phyloP scores from a whole-genome alignment of 2,329 filamentous ascomycete species.

The Fusarium sp. region DNA sequence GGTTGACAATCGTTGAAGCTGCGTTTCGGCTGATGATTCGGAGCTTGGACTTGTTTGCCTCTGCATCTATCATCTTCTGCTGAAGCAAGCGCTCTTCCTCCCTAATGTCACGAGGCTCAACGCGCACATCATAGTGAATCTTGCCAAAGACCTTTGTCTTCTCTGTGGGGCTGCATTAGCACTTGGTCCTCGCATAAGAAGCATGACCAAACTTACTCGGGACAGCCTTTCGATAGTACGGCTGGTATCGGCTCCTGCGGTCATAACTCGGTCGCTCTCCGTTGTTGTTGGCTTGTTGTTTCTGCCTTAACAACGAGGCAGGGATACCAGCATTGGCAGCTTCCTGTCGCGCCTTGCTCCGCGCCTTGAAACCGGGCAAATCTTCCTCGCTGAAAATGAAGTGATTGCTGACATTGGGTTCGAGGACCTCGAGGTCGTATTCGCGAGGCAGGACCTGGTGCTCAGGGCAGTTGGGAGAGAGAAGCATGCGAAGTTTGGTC shows the following conservation, averaged over 20 bases:
- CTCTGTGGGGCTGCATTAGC: slow-evolving; percentile 65
- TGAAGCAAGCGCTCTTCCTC: slow-evolving; percentile 75
- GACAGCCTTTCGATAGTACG: slow-evolving; percentile 78
- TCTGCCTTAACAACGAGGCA: slow-evolving; percentile 64
- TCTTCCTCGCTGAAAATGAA: slow-evolving; percentile 96
- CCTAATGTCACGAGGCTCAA: slow-evolving; percentile 77
- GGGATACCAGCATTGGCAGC: slow-evolving; percentile 71
- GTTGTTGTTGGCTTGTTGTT: slow-evolving; percentile 46
- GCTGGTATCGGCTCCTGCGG: slow-evolving; percentile 62
- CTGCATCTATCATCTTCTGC: slow-evolving; percentile 66
- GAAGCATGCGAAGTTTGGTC: slow-evolving; percentile 70
- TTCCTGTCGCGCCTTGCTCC: slow-evolving; percentile 67
- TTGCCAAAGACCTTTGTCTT: slow-evolving; percentile 81
- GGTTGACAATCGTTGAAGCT: slow-evolving; percentile 68
- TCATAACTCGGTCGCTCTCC: slow-evolving; percentile 62
- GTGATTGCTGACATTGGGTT: slow-evolving; percentile 79
- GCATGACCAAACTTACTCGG: slow-evolving; percentile 70
- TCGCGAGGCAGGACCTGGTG: slow-evolving; percentile 87
- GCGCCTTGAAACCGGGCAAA: slow-evolving; percentile 68
- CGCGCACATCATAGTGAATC: slow-evolving; percentile 81
- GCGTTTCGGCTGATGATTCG: slow-evolving; percentile 64
- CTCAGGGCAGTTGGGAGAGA: slow-evolving; percentile 72
- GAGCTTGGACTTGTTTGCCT: slow-evolving; percentile 63
- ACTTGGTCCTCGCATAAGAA: background rate
- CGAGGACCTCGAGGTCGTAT: slow-evolving; percentile 81